Base-by-base conservation (phyloP, 2,329 filamentous ascomycete species). In the Leptographium lundbergii region DNA sequence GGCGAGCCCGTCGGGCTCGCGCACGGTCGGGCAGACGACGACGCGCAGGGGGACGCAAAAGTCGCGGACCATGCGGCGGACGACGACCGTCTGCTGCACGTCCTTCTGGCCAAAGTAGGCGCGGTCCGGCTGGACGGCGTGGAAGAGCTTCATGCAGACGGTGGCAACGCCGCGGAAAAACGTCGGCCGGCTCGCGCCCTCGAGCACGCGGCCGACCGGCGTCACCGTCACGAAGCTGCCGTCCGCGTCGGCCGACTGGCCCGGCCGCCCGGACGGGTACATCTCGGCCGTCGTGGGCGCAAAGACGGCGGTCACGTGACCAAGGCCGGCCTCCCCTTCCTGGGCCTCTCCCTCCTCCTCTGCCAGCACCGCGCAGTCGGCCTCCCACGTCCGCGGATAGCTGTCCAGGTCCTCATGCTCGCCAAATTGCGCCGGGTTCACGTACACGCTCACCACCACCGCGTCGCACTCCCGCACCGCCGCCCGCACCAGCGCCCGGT, bases 51-150 rank as follows among this genome's bases (percentile, higher is more conserved):
- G 82, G 48, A 97, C 72, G 69, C 91, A 84, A 64, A 99, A 91
- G 71, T 99, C 94, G 64, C 84, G 80, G 36, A 96, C 88, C 82
- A 99, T 85, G 52, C 88, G 84, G 67, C 83, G 85, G 67, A 99
- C 88, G 13, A 99, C 82, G 22, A 95, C 88, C 0, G 91, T 95
- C 74, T 99, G 94, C 76, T 99, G 94, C 24, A 96, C 84, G 71
- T 99, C 94, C 74, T 99, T 99, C 72, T 97, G 94, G 4, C 94
- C 94, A 75, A 99, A 96, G 74, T 96, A 94, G 6, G 90, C 89
- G 52, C 81, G 81, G 59, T 91, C 86, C 4, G 89, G 87, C 63
- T 83, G 79, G 53, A 89, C 85, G 58, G 91, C 88, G 67, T 91
- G 91, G 74, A 95, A 92, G 17, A 95, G 74, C 73, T 95, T 99